A percentile compares a stretch with the other conserved stretches of the same genome.
Conservation (phyloP, 306 rosid genomes). For the Ormosia emarginata region DNA sequence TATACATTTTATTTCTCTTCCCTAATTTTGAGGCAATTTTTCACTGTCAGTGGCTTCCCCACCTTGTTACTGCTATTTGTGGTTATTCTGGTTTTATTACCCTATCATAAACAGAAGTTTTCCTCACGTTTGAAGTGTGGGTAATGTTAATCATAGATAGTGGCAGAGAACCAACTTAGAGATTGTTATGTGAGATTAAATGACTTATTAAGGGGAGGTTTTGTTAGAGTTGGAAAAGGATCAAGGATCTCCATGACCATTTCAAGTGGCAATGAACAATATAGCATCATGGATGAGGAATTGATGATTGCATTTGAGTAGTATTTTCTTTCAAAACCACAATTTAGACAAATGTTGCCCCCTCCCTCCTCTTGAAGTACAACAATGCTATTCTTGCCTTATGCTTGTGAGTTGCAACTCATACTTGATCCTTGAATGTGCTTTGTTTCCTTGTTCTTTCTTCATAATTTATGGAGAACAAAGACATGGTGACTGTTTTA, state of each 20-base stretch:
- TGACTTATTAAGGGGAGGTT: not conserved
- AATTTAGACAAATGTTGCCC: not conserved
- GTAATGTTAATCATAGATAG: not conserved
- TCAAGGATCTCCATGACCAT: not conserved
- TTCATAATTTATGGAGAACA: not conserved
- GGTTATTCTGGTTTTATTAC: not conserved
- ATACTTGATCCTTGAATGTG: not conserved
- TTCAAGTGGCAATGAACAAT: not conserved
- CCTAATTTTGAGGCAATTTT: not conserved
- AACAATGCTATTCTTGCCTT: not conserved
- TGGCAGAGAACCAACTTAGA: not conserved
- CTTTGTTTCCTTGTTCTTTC: not conserved
- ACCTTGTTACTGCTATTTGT: not conserved
- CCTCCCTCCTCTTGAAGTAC: not conserved
- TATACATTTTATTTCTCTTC: not conserved
- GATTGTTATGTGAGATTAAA: not conserved
- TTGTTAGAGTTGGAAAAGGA: not conserved
- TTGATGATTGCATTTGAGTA: not conserved
- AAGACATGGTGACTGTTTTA: too few species aligned
- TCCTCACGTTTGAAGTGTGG: not conserved
- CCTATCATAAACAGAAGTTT: not conserved
- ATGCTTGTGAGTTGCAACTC: not conserved
- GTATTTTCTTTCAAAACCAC: not conserved
- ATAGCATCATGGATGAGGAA: not conserved
- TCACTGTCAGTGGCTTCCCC: not conserved